Evolutionary conservation across 1,284 basidiomycete genomes (phyloP), one percentile per base, ranked within the genome.

Genomic region (Pseudozyma thailandica): DNA sequence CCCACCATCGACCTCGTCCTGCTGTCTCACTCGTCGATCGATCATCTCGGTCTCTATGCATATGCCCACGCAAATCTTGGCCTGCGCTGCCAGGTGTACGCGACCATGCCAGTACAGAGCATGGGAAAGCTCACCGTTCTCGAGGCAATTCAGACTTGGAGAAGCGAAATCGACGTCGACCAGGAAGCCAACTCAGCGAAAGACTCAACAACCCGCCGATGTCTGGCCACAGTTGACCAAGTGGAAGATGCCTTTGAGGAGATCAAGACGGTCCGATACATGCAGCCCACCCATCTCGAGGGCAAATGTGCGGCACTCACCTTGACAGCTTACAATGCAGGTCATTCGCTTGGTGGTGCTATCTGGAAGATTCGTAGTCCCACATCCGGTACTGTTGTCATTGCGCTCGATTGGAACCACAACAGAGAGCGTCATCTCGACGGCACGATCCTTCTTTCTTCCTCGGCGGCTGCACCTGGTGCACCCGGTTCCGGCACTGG

Each of bases 361-460:
- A 91, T 99, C 71, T 98, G 94, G 94, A 98, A 98, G 83, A 91
- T 99, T 62, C 90, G 96, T 35, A 97, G 94, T 1, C 94, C 96
- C 2, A 94, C 93, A 0, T 92, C 93, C 8, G 95, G 94, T 7
- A 98, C 96, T 3, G 90, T 98, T 18, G 86, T 98, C 27, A 96
- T 98, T 82, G 95, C 94, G 12, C 92, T 98, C 18, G 90, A 95
- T 75, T 88, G 98, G 86, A 98, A 98, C 82, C 96, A 99, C 83
- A 94, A 94, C 87, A 89, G 90, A 58, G 96, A 99, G 83, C 89
- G 94, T 31, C 96, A 98, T 85, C 86, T 99, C 26, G 94, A 98
- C 72, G 94, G 94, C 35, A 96, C 95, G 3, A 91, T 96, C 15
- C 51, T 82, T 21, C 60, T 82, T 1, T 66, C 73, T 5, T 68